Percentiles rank a stretch among this genome's conserved stretches.
Conservation (phyloP, 2,329 filamentous ascomycete species). For the Biscogniauxia mediterranea region DNA sequence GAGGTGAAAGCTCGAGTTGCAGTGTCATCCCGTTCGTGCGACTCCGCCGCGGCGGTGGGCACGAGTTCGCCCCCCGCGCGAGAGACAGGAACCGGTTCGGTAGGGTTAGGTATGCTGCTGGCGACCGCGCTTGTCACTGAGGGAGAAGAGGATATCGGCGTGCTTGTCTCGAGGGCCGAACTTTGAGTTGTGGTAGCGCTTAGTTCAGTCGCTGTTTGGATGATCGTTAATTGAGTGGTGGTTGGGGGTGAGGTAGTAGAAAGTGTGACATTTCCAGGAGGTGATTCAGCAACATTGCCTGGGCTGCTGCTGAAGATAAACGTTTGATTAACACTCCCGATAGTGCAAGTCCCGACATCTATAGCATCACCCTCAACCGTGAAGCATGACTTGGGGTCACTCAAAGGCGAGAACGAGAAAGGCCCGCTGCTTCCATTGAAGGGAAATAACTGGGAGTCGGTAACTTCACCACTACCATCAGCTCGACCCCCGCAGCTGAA, state of each 20-base stretch:
- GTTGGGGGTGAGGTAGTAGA: conserved; percentile 1
- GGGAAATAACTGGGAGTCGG: conserved; percentile 51
- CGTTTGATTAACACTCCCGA: conserved; percentile 39
- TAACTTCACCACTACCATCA: conserved; percentile 50
- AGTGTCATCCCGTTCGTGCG: conserved; percentile 45
- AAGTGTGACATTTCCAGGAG: conserved; percentile 5
- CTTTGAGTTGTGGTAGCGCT: neutral
- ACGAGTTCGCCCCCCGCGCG: conserved; percentile 49
- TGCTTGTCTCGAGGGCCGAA: neutral
- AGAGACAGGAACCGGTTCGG: conserved; percentile 46
- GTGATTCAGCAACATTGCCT: conserved; percentile 1
- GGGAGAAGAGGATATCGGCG: neutral
- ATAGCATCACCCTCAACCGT: conserved; percentile 43
- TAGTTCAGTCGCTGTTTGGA: neutral
- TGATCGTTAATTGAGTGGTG: conserved; percentile 3
- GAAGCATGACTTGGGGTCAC: conserved; percentile 47
- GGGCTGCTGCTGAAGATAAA: conserved; percentile 35
- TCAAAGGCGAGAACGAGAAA: conserved; percentile 44
- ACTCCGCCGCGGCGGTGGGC: conserved; percentile 48
- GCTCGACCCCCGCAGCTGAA: conserved; percentile 60
- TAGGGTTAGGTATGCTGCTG: conserved; percentile 36
- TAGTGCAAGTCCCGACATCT: conserved; percentile 43
- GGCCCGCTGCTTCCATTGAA: conserved; percentile 43
- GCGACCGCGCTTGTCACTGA: neutral
- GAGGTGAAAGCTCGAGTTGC: conserved; percentile 46